Conservation (phyloP, 106 monocot genomes). For the Acorus calamus region DNA sequence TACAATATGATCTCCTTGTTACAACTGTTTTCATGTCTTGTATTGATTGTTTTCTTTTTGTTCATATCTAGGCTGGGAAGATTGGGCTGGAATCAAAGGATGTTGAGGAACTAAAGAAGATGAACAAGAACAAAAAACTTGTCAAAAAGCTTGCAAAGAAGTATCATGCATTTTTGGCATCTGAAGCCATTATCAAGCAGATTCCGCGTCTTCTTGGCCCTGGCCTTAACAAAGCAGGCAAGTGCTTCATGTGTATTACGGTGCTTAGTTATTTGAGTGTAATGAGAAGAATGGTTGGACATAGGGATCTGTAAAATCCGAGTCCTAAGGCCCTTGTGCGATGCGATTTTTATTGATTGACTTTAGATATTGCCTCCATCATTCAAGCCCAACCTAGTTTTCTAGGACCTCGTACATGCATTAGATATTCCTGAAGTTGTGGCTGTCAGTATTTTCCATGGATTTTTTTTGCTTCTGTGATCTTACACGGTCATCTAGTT, state of each 20-base stretch:
- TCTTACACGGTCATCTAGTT: no score
- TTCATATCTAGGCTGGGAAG: constrained; percentile 35
- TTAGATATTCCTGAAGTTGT: no score
- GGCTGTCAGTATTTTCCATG: no score
- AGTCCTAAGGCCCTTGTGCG: no score
- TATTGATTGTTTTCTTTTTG: neutral
- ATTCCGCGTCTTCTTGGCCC: constrained; percentile 65
- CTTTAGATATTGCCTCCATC: no score
- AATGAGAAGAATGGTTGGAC: constrained; percentile 31
- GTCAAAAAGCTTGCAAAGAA: constrained; percentile 63
- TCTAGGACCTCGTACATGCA: no score
- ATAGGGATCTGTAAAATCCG: no score
- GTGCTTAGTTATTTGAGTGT: neutral
- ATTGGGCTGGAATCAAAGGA: constrained; percentile 60
- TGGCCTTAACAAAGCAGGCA: constrained; percentile 66
- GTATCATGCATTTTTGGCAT: constrained; percentile 61
- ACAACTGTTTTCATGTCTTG: neutral
- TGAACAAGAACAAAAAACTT: constrained; percentile 65
- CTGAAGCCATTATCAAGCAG: constrained; percentile 63
- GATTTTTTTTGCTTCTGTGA: no score
- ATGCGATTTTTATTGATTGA: no score
- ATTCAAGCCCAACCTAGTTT: no score
- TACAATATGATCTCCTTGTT: no score
- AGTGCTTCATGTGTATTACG: neutral
- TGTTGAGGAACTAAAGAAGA: constrained; percentile 46